Percentiles rank a stretch among this genome's conserved stretches.
Conservation (phyloP, 805 yeast genomes). For the Kodamaea hsintzibuensis region DNA sequence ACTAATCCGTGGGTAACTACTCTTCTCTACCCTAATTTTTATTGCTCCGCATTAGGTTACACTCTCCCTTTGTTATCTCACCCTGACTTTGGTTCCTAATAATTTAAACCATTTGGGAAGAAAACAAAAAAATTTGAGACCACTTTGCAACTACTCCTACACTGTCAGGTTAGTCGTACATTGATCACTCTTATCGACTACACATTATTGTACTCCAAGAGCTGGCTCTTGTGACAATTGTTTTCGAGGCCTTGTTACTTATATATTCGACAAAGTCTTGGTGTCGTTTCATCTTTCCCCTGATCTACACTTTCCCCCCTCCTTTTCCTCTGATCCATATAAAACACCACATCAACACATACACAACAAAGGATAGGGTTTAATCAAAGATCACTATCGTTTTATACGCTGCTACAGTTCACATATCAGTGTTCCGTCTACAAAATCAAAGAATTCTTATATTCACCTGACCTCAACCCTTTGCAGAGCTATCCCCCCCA, state of each 20-base stretch:
- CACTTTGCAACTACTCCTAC: conserved; percentile 1
- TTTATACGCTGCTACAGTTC: background rate
- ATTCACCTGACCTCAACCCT: background rate
- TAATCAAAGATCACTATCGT: background rate
- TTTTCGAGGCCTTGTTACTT: background rate
- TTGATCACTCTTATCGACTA: background rate
- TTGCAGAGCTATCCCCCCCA: background rate
- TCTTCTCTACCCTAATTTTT: background rate
- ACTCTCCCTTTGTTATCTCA: background rate
- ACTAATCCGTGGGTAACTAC: background rate
- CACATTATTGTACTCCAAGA: background rate
- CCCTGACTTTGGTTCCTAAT: background rate
- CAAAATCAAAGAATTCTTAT: background rate
- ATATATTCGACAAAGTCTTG: background rate
- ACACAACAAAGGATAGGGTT: background rate
- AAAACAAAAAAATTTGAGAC: conserved; percentile 1
- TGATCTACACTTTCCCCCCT: background rate
- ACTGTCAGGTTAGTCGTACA: background rate
- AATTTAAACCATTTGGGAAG: background rate
- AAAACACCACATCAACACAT: background rate
- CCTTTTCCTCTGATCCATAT: background rate
- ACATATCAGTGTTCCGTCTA: background rate
- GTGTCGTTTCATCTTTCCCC: background rate
- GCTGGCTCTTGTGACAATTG: background rate
- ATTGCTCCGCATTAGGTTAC: background rate